Conservation (phyloP, 768 basidiomycete species). For the Grammothele lineata region DNA sequence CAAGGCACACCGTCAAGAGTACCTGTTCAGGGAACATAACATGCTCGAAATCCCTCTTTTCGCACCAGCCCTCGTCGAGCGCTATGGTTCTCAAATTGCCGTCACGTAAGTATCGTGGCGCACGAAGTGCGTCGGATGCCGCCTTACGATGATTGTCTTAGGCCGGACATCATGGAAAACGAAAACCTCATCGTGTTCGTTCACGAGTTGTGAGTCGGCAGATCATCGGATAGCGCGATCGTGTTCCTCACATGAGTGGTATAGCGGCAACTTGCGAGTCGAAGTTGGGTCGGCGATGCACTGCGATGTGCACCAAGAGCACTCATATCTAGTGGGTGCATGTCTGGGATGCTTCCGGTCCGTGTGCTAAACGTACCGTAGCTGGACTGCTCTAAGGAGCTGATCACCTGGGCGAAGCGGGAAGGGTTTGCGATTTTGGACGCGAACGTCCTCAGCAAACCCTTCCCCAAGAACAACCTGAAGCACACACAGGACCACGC, state of each 20-base stretch:
- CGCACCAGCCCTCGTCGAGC: slow-evolving; percentile 55
- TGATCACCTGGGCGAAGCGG: slow-evolving; percentile 71
- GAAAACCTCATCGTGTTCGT: slow-evolving; percentile 80
- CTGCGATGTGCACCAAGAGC: slow-evolving; percentile 73
- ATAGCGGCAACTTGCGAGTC: slow-evolving; percentile 82
- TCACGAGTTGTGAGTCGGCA: slow-evolving; percentile 82
- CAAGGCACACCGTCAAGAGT: slow-evolving; percentile 84
- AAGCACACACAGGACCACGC: slow-evolving; percentile 34
- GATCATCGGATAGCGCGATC: not conserved
- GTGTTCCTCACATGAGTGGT: slow-evolving; percentile 1
- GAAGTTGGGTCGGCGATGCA: slow-evolving; percentile 72
- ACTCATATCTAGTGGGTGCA: slow-evolving; percentile 74
- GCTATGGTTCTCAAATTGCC: slow-evolving; percentile 80
- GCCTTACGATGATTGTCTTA: not conserved
- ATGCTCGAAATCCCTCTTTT: slow-evolving; percentile 84
- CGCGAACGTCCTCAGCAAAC: slow-evolving; percentile 76
- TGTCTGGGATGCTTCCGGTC: too few relatives aligned
- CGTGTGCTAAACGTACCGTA: slow-evolving; percentile 25
- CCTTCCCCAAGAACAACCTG: slow-evolving; percentile 37
- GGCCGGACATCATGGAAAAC: slow-evolving; percentile 74
- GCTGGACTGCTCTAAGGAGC: slow-evolving; percentile 81
- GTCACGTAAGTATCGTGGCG: slow-evolving; percentile 65
- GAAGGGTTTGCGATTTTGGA: slow-evolving; percentile 77
- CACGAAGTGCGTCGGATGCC: not conserved
- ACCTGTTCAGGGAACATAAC: slow-evolving; percentile 67